Percentiles rank a stretch among this genome's conserved stretches.
Evolutionary conservation across 2,329 filamentous ascomycete species (phyloP).

Genomic region (Apiospora marii): DNA sequence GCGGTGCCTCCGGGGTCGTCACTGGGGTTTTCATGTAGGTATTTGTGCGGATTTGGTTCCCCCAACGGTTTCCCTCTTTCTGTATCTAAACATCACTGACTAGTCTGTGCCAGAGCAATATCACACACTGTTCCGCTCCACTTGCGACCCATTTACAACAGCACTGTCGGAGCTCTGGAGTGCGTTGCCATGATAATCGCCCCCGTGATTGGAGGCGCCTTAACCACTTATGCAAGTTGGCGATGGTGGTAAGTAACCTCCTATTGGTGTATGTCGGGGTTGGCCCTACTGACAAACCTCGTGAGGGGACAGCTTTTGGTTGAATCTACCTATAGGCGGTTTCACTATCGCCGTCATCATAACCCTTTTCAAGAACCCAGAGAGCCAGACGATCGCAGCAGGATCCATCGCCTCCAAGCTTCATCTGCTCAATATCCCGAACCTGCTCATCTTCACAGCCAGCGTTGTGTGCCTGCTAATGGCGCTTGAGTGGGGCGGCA

Average conservation of each 20-base stretch:
- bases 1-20: slow-evolving; percentile 49
- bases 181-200: slow-evolving; percentile 30
- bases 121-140: slow-evolving; percentile 30
- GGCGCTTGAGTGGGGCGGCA: slow-evolving; percentile 46
- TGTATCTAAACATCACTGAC: not conserved
- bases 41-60: not conserved
- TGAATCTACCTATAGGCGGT: slow-evolving; percentile 49
- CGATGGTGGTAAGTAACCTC: slow-evolving; percentile 40
- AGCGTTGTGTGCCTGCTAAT: slow-evolving; percentile 41
- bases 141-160: slow-evolving; percentile 30
- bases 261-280: too few relatives aligned
- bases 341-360: slow-evolving; percentile 40
- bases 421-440: slow-evolving; percentile 40
- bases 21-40: slow-evolving; percentile 32
- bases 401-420: slow-evolving; percentile 38
- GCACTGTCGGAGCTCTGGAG: slow-evolving; percentile 27
- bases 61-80: not conserved
- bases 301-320: slow-evolving; percentile 39
- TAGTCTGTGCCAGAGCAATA: not conserved
- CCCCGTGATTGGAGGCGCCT: slow-evolving; percentile 28
- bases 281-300: too few relatives aligned
- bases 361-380: slow-evolving; percentile 35
- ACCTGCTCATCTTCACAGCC: slow-evolving; percentile 39
- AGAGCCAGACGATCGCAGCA: slow-evolving; percentile 30
- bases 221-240: slow-evolving; percentile 44